Evolutionary conservation across 1,284 basidiomycete genomes (phyloP).

Genomic region (Pseudozyma sp.): DNA sequence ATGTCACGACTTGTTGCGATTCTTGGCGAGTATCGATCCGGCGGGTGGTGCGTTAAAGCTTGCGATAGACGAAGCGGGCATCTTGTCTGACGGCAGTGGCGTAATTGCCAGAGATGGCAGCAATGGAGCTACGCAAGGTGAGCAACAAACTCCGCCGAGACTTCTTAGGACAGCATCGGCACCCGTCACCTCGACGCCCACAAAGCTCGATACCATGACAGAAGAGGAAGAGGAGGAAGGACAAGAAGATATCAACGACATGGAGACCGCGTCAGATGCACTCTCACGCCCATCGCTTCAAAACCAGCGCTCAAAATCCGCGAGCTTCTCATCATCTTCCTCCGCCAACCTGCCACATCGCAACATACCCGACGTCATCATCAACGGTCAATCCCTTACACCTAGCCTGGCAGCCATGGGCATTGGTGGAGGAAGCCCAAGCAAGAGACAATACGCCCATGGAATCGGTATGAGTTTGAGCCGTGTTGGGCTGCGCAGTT

Average conservation of each 20-base stretch:
- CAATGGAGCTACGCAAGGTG: not conserved
- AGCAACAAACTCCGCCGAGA: conserved; percentile 11
- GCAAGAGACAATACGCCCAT: conserved; percentile 19
- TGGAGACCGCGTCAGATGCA: not conserved
- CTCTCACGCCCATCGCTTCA: not conserved
- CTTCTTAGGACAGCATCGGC: conserved; percentile 15
- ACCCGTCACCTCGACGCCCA: conserved; percentile 15
- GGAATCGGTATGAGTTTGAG: conserved; percentile 47
- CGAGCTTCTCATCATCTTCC: conserved; percentile 7
- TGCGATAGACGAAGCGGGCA: conserved; percentile 34
- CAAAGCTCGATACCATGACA: conserved; percentile 29
- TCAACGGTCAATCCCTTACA: conserved; percentile 35
- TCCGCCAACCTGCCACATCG: conserved; percentile 14
- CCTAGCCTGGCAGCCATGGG: conserved; percentile 24
- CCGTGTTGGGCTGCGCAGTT: conserved; percentile 44
- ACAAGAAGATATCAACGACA: not conserved
- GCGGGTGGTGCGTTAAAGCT: conserved; percentile 71
- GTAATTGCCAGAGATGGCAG: not conserved
- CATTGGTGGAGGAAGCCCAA: conserved; percentile 6
- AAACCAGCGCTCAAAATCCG: conserved; percentile 25
- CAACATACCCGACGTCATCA: conserved; percentile 36
- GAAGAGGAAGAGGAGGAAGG: conserved; percentile 37
- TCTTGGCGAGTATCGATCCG: conserved; percentile 71
- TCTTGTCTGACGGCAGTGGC: conserved; percentile 7
- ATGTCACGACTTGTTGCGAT: conserved; percentile 71